Evolutionary conservation across 2,329 filamentous ascomycete genomes (phyloP), one percentile per base, ranked within the genome.

Genomic region (Diaporthe batatas): DNA sequence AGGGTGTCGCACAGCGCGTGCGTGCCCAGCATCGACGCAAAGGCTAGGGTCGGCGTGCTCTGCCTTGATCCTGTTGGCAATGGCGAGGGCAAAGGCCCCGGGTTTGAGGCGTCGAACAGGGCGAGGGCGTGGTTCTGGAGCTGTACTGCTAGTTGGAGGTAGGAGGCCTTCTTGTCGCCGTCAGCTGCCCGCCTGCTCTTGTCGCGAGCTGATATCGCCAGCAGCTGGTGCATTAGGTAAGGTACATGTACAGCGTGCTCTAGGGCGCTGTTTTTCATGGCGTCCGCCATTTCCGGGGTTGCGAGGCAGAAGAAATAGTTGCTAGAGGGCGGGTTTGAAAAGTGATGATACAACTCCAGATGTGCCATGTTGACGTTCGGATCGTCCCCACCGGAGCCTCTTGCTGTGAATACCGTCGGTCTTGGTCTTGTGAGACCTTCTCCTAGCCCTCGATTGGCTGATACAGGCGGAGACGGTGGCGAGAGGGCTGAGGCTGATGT

Each of bases 1-100:
- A 88, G 79, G 3, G 83, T 83, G 69, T 89, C 86, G 75, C 83
- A 86, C 7, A 89, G 81, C 53, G 84, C 82, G 70, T 88, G 86
- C 8, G 87, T 79, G 57, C 85, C 84, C 1, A 87, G 75, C 4
- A 83, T 73, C 23, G 80, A 78, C 6, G 85, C 82, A 76, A 86
- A 87, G n/a, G 86, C 77, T 69, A 86, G 85, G 16, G 83, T 80
- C 1, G 84, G 81, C 23, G 85, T 77, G 53, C 80, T 82, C 51
- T 79, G 79, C 18, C 81, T 79, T 21, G 81, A 78, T 58, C 72
- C 77, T 73, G 74, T 81, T 14, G 81, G 12, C 36, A 10, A 12
- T 11, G 62, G 12, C 36, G 36, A 39, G 10, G 62, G 51, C 3
- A 21, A 25, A 2, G 23, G 29, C 29, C 14, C 11, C n/a, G 44